phyloP scores from a whole-genome alignment of 257 asterid species.

The Thymus mandschuricus region DNA sequence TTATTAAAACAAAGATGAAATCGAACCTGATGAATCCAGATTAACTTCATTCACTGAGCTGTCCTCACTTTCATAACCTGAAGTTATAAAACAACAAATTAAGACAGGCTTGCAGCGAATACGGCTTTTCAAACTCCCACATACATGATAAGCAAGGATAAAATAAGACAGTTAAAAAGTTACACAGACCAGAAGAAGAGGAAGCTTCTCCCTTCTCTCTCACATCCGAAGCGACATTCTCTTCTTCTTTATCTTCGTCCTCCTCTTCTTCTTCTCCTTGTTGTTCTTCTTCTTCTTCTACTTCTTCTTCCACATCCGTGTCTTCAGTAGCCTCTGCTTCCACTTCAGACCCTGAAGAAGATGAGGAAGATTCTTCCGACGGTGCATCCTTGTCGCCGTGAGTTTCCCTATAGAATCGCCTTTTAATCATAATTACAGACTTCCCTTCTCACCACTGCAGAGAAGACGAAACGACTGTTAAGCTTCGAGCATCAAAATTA shows the following conservation, averaged over 20 bases:
- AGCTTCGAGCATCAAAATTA: neutral
- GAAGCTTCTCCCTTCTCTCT: slow-evolving; percentile 46
- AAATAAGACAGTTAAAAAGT: neutral
- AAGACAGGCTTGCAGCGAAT: slow-evolving; percentile 15
- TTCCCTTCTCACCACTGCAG: slow-evolving; percentile 47
- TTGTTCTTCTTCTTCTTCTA: slow-evolving; percentile 51
- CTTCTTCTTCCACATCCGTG: slow-evolving; percentile 55
- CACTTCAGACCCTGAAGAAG: slow-evolving; percentile 67
- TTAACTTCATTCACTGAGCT: slow-evolving; percentile 80
- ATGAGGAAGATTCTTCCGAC: slow-evolving; percentile 70
- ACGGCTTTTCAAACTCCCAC: neutral
- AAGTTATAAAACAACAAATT: slow-evolving; percentile 12
- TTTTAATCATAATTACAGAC: slow-evolving; percentile 64
- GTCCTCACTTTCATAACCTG: slow-evolving; percentile 95
- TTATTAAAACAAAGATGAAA: slow-evolving; percentile 6
- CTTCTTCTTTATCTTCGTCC: slow-evolving; percentile 44
- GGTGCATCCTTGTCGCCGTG: slow-evolving; percentile 77
- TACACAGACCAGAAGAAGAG: slow-evolving; percentile 54
- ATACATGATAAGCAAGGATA: slow-evolving; percentile 4
- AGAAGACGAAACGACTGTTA: slow-evolving; percentile 19
- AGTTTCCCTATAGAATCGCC: slow-evolving; percentile 77
- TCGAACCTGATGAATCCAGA: slow-evolving; percentile 86
- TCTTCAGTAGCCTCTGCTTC: slow-evolving; percentile 59
- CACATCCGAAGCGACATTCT: slow-evolving; percentile 33
- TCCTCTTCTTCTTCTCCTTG: slow-evolving; percentile 35